These are phyloP conservation scores for Fusarium anthophilum DNA, from an alignment of 2,329 filamentous ascomycete genomes.

Conservation along the genomic window DNA sequence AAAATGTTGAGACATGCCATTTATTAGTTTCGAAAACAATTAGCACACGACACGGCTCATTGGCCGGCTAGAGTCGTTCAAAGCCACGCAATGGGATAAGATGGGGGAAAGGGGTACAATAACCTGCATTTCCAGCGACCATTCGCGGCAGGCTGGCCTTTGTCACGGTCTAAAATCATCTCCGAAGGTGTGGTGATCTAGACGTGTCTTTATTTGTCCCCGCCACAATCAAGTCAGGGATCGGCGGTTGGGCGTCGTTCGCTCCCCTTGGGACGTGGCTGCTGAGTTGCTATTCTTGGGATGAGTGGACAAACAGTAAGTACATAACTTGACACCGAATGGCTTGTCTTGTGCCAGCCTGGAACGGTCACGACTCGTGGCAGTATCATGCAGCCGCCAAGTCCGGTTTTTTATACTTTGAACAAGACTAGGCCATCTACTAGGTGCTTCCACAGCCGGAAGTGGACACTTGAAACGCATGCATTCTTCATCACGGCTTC, in stretches of 20 bases:
- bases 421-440: conserved; percentile 1
- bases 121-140: neutral
- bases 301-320: conserved; percentile 1
- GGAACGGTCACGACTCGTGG: conserved; percentile 8
- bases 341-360: conserved; percentile 5
- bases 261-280: conserved; percentile 13
- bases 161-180: conserved; percentile 12
- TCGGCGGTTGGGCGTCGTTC: conserved; percentile 19
- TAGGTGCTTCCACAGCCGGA: conserved; percentile 9
- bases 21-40: conserved; percentile 2
- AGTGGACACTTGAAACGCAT: conserved; percentile 22
- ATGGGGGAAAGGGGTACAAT: conserved; percentile 6
- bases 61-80: conserved; percentile 1
- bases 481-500: conserved; percentile 16
- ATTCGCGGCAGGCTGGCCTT: neutral
- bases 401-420: neutral
- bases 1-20: conserved; percentile 15
- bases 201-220: conserved; percentile 21
- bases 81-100: conserved; percentile 15
- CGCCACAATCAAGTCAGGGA: conserved; percentile 25
- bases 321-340: neutral
- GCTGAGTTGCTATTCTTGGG: conserved; percentile 31
- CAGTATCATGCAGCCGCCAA: neutral
- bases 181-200: conserved; percentile 4
- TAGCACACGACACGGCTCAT: conserved; percentile 4